A percentile compares a stretch with the other conserved stretches of the same genome.
phyloP scores from a whole-genome alignment of 371 early-diverging fungal genomes.

The Apophysomyces sp. region DNA sequence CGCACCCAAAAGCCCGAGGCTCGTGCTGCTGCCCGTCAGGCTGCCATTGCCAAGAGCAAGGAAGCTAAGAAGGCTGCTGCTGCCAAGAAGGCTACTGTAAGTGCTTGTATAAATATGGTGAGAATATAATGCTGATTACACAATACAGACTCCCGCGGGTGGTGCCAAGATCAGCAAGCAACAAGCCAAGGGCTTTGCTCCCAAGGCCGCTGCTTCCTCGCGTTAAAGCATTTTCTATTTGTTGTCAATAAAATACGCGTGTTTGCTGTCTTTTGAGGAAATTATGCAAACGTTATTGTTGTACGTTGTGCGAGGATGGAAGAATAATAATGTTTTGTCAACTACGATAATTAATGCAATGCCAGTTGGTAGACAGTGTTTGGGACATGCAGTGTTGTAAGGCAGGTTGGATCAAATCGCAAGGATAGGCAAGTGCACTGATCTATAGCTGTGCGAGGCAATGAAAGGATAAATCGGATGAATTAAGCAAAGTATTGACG shows the following conservation, averaged over 20 bases:
- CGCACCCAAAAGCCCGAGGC: constrained; percentile 94
- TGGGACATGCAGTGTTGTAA: no score
- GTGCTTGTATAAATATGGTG: neutral
- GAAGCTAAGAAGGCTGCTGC: constrained; percentile 82
- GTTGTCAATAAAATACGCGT: neutral
- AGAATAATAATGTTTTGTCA: no score
- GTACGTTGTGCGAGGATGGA: neutral
- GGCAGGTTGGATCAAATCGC: no score
- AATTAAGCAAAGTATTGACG: no score
- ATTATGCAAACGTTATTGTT: neutral
- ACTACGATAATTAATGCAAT: no score
- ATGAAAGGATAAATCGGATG: no score
- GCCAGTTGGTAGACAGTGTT: no score
- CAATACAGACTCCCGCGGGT: constrained; percentile 19
- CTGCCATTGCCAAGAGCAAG: constrained; percentile 87
- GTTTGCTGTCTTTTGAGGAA: neutral
- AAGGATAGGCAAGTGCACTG: no score
- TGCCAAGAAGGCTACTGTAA: constrained; percentile 70
- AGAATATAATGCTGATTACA: neutral
- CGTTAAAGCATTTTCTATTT: constrained; percentile 61
- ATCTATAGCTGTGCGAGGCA: no score
- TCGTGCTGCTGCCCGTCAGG: constrained; percentile 89
- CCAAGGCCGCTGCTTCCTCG: constrained; percentile 85
- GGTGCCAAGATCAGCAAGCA: constrained; percentile 83
- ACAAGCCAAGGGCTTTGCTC: constrained; percentile 82